phyloP scores from a whole-genome alignment of 768 basidiomycete species.

The Tricholoma bakamatsutake region DNA sequence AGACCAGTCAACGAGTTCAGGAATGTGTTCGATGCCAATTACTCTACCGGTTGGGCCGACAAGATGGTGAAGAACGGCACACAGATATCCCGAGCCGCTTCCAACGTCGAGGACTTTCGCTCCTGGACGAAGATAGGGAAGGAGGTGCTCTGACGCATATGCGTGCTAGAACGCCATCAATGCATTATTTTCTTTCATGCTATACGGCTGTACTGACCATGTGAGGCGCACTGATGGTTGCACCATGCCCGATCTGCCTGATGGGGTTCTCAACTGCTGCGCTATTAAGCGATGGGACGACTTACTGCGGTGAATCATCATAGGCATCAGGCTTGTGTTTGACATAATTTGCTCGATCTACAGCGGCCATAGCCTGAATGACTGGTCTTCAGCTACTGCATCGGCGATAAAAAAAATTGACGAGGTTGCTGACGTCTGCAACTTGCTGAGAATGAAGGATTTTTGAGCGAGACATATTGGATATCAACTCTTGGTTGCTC shows the following conservation, averaged over 20 bases:
- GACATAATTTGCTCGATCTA: constrained; percentile 72
- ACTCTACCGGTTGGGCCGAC: constrained; percentile 55
- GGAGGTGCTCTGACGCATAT: constrained; percentile 73
- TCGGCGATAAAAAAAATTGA: background rate
- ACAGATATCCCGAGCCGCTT: constrained; percentile 81
- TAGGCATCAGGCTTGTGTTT: constrained; percentile 49
- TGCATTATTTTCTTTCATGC: background rate
- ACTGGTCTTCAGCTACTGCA: background rate
- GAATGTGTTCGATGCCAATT: constrained; percentile 89
- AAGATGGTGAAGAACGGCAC: constrained; percentile 77
- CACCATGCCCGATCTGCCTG: constrained; percentile 74
- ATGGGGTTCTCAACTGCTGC: background rate
- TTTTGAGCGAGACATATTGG: constrained; percentile 50
- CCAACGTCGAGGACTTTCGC: constrained; percentile 85
- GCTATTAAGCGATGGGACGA: constrained; percentile 8
- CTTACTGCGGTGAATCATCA: constrained; percentile 71
- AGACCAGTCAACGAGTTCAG: constrained; percentile 69
- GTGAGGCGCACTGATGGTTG: constrained; percentile 95
- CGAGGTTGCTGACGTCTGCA: constrained; percentile 37
- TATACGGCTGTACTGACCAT: constrained; percentile 53
- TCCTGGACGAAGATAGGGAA: constrained; percentile 65
- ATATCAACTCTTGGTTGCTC: constrained; percentile 67
- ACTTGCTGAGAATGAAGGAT: constrained; percentile 56
- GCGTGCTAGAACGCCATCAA: constrained; percentile 55
- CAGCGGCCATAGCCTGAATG: constrained; percentile 57